Conservation (phyloP, 192 early-diverging fungal species). For the Piromyces sp. region DNA sequence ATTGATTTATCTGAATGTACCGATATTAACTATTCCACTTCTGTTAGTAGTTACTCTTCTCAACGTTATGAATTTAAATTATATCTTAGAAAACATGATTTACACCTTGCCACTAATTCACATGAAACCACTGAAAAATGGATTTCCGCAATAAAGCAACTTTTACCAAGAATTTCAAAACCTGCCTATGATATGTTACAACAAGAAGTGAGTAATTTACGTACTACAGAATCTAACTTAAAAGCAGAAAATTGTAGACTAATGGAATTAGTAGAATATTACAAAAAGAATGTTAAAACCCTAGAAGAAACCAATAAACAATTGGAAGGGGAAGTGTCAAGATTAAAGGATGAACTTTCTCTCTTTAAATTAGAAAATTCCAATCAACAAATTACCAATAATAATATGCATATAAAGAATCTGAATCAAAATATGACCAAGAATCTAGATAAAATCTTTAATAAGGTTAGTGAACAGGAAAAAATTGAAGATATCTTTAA, state of each 20-base stretch:
- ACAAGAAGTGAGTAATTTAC: background rate
- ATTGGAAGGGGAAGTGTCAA: background rate
- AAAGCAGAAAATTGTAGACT: background rate
- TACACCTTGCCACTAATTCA: background rate
- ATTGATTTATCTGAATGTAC: background rate
- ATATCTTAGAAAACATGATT: background rate
- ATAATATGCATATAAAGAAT: background rate
- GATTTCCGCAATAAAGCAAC: background rate
- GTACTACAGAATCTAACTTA: background rate
- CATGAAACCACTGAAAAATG: background rate
- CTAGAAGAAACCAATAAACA: background rate
- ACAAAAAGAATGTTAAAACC: background rate
- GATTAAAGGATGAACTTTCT: background rate
- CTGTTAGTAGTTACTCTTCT: background rate
- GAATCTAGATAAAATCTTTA: background rate
- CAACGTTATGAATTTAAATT: background rate
- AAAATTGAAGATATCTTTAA: background rate
- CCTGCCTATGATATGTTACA: background rate
- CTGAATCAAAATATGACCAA: background rate
- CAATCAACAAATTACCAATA: background rate
- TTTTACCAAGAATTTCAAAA: background rate
- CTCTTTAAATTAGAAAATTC: background rate
- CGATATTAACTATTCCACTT: background rate
- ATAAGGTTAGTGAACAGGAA: background rate
- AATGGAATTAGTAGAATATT: background rate